Conservation (phyloP, 2,329 filamentous ascomycete genomes). For the Cryphonectria parasitica region DNA sequence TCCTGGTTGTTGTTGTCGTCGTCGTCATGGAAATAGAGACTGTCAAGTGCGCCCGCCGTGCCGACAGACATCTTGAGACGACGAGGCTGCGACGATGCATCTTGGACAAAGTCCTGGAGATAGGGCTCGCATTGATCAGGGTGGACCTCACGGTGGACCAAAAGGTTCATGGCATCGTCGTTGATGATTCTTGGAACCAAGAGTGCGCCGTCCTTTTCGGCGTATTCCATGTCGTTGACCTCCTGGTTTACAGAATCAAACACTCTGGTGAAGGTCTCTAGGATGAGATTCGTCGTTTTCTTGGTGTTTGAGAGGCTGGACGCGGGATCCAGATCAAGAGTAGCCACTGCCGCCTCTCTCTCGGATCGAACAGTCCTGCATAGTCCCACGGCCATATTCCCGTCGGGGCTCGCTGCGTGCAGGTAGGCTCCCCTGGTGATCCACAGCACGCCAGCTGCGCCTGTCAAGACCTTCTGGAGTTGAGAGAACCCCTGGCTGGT, state of each 20-base stretch:
- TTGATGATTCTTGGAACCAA: slow-evolving; percentile 34
- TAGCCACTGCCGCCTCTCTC: slow-evolving; percentile 29
- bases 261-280: slow-evolving; percentile 31
- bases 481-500: slow-evolving; percentile 26
- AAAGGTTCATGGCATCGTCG: slow-evolving; percentile 34
- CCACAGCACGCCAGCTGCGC: slow-evolving; percentile 41
- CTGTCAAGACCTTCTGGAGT: slow-evolving; percentile 33
- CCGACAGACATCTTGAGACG: slow-evolving; percentile 30
- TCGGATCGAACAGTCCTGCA: slow-evolving; percentile 36
- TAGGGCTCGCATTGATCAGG: slow-evolving; percentile 30
- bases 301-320: slow-evolving; percentile 24
- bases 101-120: slow-evolving; percentile 29
- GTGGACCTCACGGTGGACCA: slow-evolving; percentile 33
- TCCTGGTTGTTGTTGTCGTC: not conserved
- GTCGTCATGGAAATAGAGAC: slow-evolving; percentile 27
- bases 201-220: slow-evolving; percentile 34
- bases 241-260: slow-evolving; percentile 21
- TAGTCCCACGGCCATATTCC: slow-evolving; percentile 36
- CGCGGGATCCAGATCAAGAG: slow-evolving; percentile 33
- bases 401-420: slow-evolving; percentile 35
- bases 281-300: slow-evolving; percentile 31
- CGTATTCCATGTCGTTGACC: slow-evolving; percentile 35
- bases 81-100: slow-evolving; percentile 16
- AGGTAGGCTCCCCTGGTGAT: slow-evolving; percentile 41
- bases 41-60: slow-evolving; percentile 24